Evolutionary conservation across 2,329 filamentous ascomycete genomes (phyloP).

Genomic region (Calonectria multiphialidica): DNA sequence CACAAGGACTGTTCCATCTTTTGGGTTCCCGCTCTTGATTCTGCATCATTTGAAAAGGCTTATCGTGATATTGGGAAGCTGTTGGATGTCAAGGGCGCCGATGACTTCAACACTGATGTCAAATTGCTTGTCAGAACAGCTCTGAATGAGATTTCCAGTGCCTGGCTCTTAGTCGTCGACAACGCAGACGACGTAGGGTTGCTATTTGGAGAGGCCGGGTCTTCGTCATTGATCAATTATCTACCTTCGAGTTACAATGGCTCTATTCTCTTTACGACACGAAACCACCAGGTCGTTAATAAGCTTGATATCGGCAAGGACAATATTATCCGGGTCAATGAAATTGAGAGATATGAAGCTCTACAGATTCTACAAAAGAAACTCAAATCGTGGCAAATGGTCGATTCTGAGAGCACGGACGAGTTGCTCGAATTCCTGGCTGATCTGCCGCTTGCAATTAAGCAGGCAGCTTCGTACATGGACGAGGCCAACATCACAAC

Average conservation of each 20-base stretch:
- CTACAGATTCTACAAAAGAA: constrained; percentile 33
- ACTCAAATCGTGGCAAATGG: constrained; percentile 32
- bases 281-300: constrained; percentile 23
- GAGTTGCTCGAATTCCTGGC: constrained; percentile 46
- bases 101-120: constrained; percentile 49
- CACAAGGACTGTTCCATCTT: constrained; percentile 51
- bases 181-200: constrained; percentile 56
- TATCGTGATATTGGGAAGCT: constrained; percentile 48
- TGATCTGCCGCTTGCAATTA: constrained; percentile 51
- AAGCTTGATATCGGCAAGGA: constrained; percentile 14
- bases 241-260: constrained; percentile 41
- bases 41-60: constrained; percentile 47
- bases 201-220: constrained; percentile 34
- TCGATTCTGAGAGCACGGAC: constrained; percentile 28
- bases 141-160: constrained; percentile 42
- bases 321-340: constrained; percentile 29
- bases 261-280: constrained; percentile 37
- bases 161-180: constrained; percentile 58
- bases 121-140: constrained; percentile 50
- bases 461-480: constrained; percentile 53
- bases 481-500: constrained; percentile 39
- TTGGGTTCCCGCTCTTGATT: constrained; percentile 51
- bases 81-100: constrained; percentile 43
- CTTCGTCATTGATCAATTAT: constrained; percentile 34
- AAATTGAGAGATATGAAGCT: constrained; percentile 38